phyloP scores from a whole-genome alignment of 805 yeast species.

The Zygosaccharomyces bisporus region DNA sequence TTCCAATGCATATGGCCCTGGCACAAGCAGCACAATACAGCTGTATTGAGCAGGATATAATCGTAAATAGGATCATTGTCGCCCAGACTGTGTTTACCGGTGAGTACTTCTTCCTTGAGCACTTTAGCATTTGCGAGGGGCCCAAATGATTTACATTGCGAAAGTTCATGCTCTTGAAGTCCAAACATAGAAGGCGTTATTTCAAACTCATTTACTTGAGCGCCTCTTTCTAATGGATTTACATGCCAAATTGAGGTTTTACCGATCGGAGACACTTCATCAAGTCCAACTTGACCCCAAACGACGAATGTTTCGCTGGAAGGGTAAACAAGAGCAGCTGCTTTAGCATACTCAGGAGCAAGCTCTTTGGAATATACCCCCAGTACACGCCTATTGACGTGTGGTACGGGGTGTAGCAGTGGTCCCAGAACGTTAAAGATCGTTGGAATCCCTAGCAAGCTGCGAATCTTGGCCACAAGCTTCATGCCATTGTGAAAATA shows the following conservation, averaged over 20 bases:
- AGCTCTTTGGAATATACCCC: conserved; percentile 82
- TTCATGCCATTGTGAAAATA: conserved; percentile 92
- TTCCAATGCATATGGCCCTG: conserved; percentile 68
- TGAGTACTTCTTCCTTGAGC: conserved; percentile 39
- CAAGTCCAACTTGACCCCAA: conserved; percentile 88
- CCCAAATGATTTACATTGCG: conserved; percentile 74
- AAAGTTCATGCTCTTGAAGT: conserved; percentile 64
- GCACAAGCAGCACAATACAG: conserved; percentile 77
- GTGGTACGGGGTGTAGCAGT: conserved; percentile 82
- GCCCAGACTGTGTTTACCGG: conserved; percentile 44
- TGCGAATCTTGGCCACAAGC: conserved; percentile 72
- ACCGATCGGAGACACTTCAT: conserved; percentile 91
- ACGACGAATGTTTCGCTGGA: conserved; percentile 70
- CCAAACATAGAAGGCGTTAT: conserved; percentile 78
- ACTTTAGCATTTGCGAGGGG: conserved; percentile 77
- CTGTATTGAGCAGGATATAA: conserved; percentile 85
- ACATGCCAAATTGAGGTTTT: conserved; percentile 76
- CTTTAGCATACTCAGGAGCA: conserved; percentile 82
- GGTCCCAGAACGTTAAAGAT: conserved; percentile 95
- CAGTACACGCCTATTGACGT: conserved; percentile 67
- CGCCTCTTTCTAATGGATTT: conserved; percentile 37
- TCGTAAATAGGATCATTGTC: conserved; percentile 67
- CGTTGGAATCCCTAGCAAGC: conserved; percentile 81
- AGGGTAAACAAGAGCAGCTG: conserved; percentile 56
- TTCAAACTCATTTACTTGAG: conserved; percentile 41